phyloP scores from a whole-genome alignment of 108 stramenopile species.

The Bacterosira constricta region DNA sequence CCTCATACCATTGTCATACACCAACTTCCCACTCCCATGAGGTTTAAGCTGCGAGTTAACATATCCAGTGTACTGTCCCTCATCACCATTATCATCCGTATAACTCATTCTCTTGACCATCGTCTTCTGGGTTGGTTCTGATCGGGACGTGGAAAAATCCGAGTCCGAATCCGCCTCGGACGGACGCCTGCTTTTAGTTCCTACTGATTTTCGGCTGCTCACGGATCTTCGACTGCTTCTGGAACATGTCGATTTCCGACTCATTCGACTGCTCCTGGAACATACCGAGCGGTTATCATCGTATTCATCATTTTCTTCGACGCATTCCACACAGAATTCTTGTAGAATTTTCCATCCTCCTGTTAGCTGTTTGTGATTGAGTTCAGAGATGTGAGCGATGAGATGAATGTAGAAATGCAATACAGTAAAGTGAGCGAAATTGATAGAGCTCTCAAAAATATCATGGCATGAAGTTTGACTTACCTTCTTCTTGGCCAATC shows the following conservation, averaged over 20 bases:
- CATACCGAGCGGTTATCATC: constrained; percentile 17
- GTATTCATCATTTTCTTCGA: constrained; percentile 9
- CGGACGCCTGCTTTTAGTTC: too few relatives aligned
- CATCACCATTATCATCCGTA: constrained; percentile 21
- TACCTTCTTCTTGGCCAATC: constrained; percentile 33
- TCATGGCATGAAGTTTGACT: neutral
- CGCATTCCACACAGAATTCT: constrained; percentile 33
- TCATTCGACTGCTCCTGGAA: constrained; percentile 23
- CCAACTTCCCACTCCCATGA: constrained; percentile 34
- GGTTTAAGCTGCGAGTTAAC: constrained; percentile 29
- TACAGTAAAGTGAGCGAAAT: too few relatives aligned
- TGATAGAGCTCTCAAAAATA: too few relatives aligned
- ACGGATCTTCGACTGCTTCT: neutral
- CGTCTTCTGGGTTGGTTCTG: constrained; percentile 15
- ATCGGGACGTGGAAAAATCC: constrained; percentile 10
- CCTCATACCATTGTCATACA: constrained; percentile 15
- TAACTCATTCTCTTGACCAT: constrained; percentile 31
- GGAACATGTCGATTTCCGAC: constrained; percentile 4
- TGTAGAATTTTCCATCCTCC: constrained; percentile 46
- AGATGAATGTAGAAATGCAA: neutral
- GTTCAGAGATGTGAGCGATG: too few relatives aligned
- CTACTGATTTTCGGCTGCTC: neutral
- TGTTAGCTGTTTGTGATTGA: neutral
- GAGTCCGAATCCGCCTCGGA: constrained; percentile 9
- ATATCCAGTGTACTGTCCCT: constrained; percentile 36